Base-by-base conservation (phyloP, 2,329 filamentous ascomycete species). In the Keithomyces neogunnii region DNA sequence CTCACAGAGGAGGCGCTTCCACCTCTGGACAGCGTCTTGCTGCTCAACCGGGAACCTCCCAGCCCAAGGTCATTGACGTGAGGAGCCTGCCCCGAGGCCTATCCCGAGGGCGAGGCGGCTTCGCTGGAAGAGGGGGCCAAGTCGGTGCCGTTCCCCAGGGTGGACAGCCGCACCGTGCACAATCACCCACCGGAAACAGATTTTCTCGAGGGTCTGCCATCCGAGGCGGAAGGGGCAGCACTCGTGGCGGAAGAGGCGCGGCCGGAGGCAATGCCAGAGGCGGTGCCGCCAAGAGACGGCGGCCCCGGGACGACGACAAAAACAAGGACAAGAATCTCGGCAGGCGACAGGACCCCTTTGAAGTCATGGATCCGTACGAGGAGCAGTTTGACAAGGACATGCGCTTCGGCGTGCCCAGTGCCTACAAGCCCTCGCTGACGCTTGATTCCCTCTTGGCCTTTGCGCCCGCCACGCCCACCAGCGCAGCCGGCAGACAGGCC, bases 31-130 rank as follows among this genome's bases (percentile, higher is more conserved):
- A 32, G 30, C 43, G 29, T 40, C 49, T 3, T 5, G 39, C 42
- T 30, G 38, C 38, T 3, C 38, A 19, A 26, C 32, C 40, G 33
- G 52, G 48, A 5, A 46, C 56, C 31, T 57, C 58, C 11, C 55
- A 56, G 36, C 63, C 66, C 29, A 69, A 65, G 52, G 60, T 74
- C 13, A 62, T 75, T 45, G 69, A 71, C 51, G 58, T 74, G 50
- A 65, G 61, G 51, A 71, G 60, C 51, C 59, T 73, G 10, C 69
- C 67, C 5, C 55, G 62, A 36, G 64, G 66, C 26, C 32, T 51
- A 28, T 47, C 60, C 19, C 57, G 63, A 26, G 59, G 62, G 26
- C 56, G 60, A 43, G 63, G 62, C n/a, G 60, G 60, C 10, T 52
- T 60, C 13, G 53, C 57, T 10, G 59, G 59, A 4, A 53, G 60